Evolutionary conservation across 306 rosid species (phyloP).

Genomic region (Cajanus cajan): DNA sequence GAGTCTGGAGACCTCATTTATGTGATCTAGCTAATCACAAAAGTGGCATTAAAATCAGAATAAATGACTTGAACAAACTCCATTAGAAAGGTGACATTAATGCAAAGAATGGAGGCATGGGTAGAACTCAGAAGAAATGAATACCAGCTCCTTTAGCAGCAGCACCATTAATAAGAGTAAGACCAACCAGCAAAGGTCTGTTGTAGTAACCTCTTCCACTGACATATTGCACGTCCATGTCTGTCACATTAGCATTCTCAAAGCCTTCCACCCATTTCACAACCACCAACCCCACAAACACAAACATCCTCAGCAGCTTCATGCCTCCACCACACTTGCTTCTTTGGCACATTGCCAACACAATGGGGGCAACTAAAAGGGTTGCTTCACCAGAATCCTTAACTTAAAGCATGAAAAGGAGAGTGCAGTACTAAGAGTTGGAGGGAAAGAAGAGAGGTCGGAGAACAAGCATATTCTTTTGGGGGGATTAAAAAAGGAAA

Average conservation of each 20-base stretch:
- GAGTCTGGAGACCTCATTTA: background rate
- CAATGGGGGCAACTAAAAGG: slow-evolving; percentile 12
- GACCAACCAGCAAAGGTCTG: slow-evolving; percentile 47
- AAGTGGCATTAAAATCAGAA: background rate
- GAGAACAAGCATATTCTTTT: slow-evolving; percentile 10
- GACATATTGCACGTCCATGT: slow-evolving; percentile 34
- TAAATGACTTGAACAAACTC: background rate
- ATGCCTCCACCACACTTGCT: slow-evolving; percentile 16
- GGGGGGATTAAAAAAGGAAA: background rate
- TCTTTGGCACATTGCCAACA: slow-evolving; percentile 35
- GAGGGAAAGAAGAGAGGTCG: slow-evolving; percentile 11
- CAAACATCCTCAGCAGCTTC: slow-evolving; percentile 33
- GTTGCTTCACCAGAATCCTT: slow-evolving; percentile 17
- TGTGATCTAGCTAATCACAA: background rate
- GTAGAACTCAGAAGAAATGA: slow-evolving; percentile 18
- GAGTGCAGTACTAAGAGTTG: slow-evolving; percentile 2
- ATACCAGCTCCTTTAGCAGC: slow-evolving; percentile 61
- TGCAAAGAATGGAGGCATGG: background rate
- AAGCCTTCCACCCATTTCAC: slow-evolving; percentile 38
- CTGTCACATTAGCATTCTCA: slow-evolving; percentile 38
- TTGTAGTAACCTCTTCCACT: slow-evolving; percentile 26
- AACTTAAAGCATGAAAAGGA: slow-evolving; percentile 11
- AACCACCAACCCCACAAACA: slow-evolving; percentile 35
- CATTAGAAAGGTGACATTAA: background rate
- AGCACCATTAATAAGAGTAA: slow-evolving; percentile 51